Evolutionary conservation across 2,329 filamentous ascomycete species (phyloP).

Genomic region (Talaromyces sp.): DNA sequence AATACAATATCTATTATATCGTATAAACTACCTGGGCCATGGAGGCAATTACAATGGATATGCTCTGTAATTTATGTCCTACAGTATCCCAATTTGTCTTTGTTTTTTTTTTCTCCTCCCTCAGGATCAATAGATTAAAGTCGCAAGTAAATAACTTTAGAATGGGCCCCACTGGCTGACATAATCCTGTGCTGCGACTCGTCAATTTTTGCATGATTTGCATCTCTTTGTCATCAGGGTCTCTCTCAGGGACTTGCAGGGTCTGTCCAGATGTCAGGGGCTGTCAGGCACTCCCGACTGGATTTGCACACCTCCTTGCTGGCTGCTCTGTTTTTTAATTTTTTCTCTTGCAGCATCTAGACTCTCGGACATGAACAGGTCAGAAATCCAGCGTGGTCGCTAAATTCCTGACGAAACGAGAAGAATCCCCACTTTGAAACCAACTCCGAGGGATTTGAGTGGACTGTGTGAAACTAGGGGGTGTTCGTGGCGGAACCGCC

Average conservation of each 20-base stretch:
- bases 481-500: conserved; percentile 19
- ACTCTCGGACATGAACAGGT: neutral
- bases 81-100: too few relatives aligned
- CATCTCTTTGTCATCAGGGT: too few relatives aligned
- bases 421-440: neutral
- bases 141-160: conserved; percentile 1
- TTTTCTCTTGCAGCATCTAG: neutral
- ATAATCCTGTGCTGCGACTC: neutral
- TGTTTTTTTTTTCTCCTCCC: neutral
- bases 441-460: neutral
- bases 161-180: neutral
- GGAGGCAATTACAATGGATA: too few relatives aligned
- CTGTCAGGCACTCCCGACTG: neutral
- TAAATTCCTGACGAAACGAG: neutral
- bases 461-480: conserved; percentile 22
- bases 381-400: neutral
- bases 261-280: neutral
- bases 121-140: neutral
- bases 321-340: neutral
- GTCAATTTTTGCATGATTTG: too few relatives aligned
- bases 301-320: neutral
- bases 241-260: neutral
- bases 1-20: too few relatives aligned
- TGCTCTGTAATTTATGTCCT: too few relatives aligned
- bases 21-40: too few relatives aligned